Conservation (phyloP, 2,329 filamentous ascomycete genomes). For the Macroventuria anomochaeta region DNA sequence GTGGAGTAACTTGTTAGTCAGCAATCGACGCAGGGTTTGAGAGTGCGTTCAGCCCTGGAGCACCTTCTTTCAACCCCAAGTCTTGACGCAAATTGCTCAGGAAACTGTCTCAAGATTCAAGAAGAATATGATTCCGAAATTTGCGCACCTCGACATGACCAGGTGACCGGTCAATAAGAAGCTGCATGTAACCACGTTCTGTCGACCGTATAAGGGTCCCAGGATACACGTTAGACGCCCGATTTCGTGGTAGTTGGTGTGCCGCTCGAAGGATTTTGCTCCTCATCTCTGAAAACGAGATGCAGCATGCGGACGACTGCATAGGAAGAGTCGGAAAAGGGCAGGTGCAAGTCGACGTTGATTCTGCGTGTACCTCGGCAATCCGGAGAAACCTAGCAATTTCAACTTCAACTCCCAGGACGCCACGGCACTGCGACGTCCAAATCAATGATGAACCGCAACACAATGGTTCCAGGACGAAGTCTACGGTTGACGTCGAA, state of each 20-base stretch:
- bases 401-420: too few species aligned
- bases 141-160: not conserved
- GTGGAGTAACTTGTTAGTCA: conserved; percentile 1
- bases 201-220: too few species aligned
- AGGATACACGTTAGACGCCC: not conserved
- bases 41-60: not conserved
- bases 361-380: not conserved
- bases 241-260: not conserved
- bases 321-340: not conserved
- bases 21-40: not conserved
- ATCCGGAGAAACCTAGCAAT: not conserved
- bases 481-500: too few species aligned
- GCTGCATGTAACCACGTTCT: not conserved
- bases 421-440: not conserved
- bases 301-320: not conserved
- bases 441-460: not conserved
- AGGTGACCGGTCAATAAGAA: not conserved
- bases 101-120: too few species aligned
- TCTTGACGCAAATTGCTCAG: too few species aligned
- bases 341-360: not conserved
- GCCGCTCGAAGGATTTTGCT: conserved; percentile 2
- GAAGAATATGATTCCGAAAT: too few species aligned
- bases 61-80: conserved; percentile 1
- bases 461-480: not conserved
- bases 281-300: conserved; percentile 5